These are phyloP conservation scores for Xenoacremonium recifei DNA, from an alignment of 2,329 filamentous ascomycete species.

Conservation along the genomic window DNA sequence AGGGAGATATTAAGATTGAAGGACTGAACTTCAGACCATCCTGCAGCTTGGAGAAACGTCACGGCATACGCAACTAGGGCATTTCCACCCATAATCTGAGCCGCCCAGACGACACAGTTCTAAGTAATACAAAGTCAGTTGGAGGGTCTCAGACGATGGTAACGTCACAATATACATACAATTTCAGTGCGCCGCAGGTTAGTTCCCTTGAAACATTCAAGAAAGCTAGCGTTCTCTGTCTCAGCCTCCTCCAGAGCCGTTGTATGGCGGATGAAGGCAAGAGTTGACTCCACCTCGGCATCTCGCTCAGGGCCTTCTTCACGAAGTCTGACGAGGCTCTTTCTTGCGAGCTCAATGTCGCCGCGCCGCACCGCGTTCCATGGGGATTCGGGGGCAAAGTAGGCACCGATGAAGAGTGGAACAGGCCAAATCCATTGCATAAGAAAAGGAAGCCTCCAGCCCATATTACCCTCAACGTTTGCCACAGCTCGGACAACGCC, in stretches of 20 bases:
- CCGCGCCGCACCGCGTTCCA: conserved; percentile 30
- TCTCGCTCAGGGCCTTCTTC: conserved; percentile 20
- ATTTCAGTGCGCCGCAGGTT: conserved; percentile 41
- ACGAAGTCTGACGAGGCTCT: conserved; percentile 23
- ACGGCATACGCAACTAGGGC: conserved; percentile 35
- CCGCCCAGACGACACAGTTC: conserved; percentile 38
- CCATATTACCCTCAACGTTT: conserved; percentile 31
- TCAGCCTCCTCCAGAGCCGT: conserved; percentile 35
- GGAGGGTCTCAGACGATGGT: no score
- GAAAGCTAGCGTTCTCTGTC: conserved; percentile 27
- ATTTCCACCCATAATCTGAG: conserved; percentile 36
- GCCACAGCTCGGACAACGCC: conserved; percentile 37
- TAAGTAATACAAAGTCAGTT: no score
- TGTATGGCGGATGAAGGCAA: conserved; percentile 15
- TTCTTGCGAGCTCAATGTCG: conserved; percentile 24
- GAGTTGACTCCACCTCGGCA: conserved; percentile 19
- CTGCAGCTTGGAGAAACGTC: conserved; percentile 37
- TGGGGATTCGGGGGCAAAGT: conserved; percentile 27
- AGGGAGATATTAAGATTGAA: conserved; percentile 39
- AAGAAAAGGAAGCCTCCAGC: conserved; percentile 36
- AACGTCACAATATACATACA: no score
- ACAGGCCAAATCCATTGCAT: conserved; percentile 35
- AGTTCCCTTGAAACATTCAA: conserved; percentile 44
- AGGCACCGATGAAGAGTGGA: conserved; percentile 25
- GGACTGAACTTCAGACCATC: conserved; percentile 33